Evolutionary conservation across 805 yeast genomes (phyloP).

Genomic region (Saccharomycopsis javanensis): DNA sequence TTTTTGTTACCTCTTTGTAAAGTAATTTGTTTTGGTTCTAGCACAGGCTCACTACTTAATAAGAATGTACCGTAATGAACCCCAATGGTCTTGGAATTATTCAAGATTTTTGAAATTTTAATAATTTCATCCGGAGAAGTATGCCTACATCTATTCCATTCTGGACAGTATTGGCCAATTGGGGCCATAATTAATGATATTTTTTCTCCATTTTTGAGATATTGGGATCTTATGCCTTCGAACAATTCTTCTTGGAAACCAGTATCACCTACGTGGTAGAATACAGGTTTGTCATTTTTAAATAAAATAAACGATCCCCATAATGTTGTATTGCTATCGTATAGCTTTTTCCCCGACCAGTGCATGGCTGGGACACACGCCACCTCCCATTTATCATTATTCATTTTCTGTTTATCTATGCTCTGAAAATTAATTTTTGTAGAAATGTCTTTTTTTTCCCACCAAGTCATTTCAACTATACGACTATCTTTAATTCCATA

Average conservation of each 20-base stretch:
- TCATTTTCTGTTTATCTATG: slow-evolving; percentile 21
- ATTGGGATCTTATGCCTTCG: slow-evolving; percentile 49
- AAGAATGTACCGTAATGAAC: slow-evolving; percentile 97
- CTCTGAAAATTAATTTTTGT: neutral
- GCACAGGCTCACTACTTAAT: slow-evolving; percentile 74
- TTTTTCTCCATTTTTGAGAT: slow-evolving; percentile 37
- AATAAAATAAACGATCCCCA: slow-evolving; percentile 84
- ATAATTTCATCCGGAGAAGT: slow-evolving; percentile 73
- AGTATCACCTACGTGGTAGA: slow-evolving; percentile 93
- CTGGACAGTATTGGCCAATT: slow-evolving; percentile 92
- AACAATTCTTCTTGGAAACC: slow-evolving; percentile 78
- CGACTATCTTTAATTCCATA: slow-evolving; percentile 45
- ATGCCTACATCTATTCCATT: slow-evolving; percentile 90
- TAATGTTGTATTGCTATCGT: slow-evolving; percentile 69
- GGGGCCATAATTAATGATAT: slow-evolving; percentile 67
- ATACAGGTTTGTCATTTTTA: slow-evolving; percentile 55
- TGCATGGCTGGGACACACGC: slow-evolving; percentile 94
- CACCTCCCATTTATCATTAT: slow-evolving; percentile 52
- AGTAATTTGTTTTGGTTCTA: slow-evolving; percentile 68
- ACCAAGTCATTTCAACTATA: slow-evolving; percentile 81
- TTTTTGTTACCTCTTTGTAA: slow-evolving; percentile 21
- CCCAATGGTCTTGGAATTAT: slow-evolving; percentile 60
- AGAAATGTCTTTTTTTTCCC: slow-evolving; percentile 55
- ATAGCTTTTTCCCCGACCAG: slow-evolving; percentile 84
- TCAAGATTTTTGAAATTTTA: slow-evolving; percentile 52